Conservation (phyloP, 108 stramenopile genomes). For the Pseudonitzschia pungens region DNA sequence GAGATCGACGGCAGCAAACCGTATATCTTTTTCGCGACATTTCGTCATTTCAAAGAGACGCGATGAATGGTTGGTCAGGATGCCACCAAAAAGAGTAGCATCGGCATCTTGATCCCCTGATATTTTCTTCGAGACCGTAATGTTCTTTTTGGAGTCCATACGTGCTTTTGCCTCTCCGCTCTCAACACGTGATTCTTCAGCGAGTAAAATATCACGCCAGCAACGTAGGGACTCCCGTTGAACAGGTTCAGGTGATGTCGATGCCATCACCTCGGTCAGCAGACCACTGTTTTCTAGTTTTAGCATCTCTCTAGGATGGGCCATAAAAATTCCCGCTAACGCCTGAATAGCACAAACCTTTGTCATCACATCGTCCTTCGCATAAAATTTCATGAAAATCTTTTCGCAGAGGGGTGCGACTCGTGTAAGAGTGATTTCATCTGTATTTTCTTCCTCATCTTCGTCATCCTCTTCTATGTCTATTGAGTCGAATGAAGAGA, state of each 20-base stretch:
- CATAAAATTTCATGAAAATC: conserved; percentile 57
- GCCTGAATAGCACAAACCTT: conserved; percentile 77
- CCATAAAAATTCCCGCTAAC: conserved; percentile 73
- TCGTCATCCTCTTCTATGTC: conserved; percentile 29
- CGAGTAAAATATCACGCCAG: conserved; percentile 77
- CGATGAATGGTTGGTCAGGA: conserved; percentile 68
- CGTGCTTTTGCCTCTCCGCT: conserved; percentile 72
- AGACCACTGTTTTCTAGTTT: conserved; percentile 67
- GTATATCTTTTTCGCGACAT: conserved; percentile 51
- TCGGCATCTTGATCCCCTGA: conserved; percentile 90
- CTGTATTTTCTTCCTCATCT: not conserved
- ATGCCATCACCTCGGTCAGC: conserved; percentile 56
- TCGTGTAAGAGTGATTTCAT: conserved; percentile 35
- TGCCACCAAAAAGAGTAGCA: conserved; percentile 78
- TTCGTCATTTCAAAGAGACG: conserved; percentile 76
- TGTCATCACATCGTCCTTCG: conserved; percentile 57
- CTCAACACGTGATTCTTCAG: conserved; percentile 81
- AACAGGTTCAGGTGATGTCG: conserved; percentile 43
- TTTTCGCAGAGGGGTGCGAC: conserved; percentile 57
- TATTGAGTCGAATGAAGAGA: conserved; percentile 12
- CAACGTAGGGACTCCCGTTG: conserved; percentile 72
- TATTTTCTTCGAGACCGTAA: conserved; percentile 74
- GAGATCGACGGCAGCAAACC: conserved; percentile 68
- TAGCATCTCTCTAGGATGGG: conserved; percentile 76
- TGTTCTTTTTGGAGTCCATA: conserved; percentile 66